Base-by-base conservation (phyloP, 2,329 filamentous ascomycete genomes). In the Fusarium scirpi region DNA sequence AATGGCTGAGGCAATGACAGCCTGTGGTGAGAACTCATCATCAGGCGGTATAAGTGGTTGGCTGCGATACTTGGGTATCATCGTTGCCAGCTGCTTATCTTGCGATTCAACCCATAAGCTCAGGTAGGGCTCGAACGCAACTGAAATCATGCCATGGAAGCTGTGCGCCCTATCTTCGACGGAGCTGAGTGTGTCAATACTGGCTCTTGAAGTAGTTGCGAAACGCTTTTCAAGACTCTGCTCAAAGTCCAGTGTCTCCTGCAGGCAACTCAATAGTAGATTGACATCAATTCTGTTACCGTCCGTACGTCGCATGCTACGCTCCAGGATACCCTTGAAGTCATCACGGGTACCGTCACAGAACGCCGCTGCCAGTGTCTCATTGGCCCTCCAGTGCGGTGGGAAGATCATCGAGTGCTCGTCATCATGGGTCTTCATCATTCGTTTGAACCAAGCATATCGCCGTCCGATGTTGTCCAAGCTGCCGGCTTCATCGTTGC, bases 81-180 rank as follows among this genome's bases (percentile, higher is more conserved):
- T 89, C 10, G 85, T 81, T 8, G 94, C 91, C 62, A 98, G 85
- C 75, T 97, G 91, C 80, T 90, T 95, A 80, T 98, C 95, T 80
- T 98, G 96, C 12, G 94, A 95, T 65, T 98, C 95, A 3, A 99
- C 94, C 96, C 96, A 99, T 6, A 99, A 84, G 78, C 94, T 97
- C 70, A 99, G 86, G 79, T 98, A 99, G 2, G 96, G 96, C 81
- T 98, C 96, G 76, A 99, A 99, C 1, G 96, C 96, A 67, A 97
- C 94, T 0, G 96, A 98, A 65, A 99, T 97, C 6, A 93, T 91
- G 59, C 97, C 94, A 58, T 93, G 92, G 79, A 98, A 98, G 58
- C 89, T 91, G 22, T 92, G 90, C 1, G 90, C 84, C 72, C 90
- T 90, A 55, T 94, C 92, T 65, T 94, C 92, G 11, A 88, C 84